Conservation (phyloP, 441 rosid genomes). For the Cnidoscolus chayamansa region DNA sequence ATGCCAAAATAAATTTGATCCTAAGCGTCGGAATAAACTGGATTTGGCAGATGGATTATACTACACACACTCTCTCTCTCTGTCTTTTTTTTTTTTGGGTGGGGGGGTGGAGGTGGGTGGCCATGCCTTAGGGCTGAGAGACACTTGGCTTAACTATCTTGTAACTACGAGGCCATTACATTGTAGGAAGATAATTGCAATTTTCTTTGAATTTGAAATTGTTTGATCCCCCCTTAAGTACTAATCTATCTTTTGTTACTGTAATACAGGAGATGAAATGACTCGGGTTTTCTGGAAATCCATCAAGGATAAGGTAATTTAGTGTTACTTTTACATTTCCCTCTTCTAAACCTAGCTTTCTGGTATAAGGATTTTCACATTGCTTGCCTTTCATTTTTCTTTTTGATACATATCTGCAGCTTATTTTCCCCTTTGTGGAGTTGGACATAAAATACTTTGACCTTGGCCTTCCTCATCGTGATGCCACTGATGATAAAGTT, state of each 20-base stretch:
- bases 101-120: too few relatives aligned
- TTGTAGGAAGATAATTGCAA: neutral
- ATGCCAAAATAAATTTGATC: neutral
- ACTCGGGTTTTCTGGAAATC: conserved; percentile 75
- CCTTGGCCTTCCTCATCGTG: conserved; percentile 88
- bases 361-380: conserved; percentile 1
- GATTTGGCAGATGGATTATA: neutral
- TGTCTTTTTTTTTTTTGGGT: neutral
- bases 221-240: neutral
- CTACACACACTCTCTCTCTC: neutral
- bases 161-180: neutral
- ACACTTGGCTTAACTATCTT: neutral
- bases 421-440: conserved; percentile 77
- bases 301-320: conserved; percentile 69
- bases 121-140: neutral
- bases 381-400: neutral
- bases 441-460: conserved; percentile 96
- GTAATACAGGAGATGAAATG: conserved; percentile 75
- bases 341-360: neutral
- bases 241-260: conserved; percentile 6
- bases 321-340: neutral
- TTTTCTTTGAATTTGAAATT: neutral
- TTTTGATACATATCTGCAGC: conserved; percentile 38
- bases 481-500: conserved; percentile 89
- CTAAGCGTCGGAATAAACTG: neutral